Evolutionary conservation across 306 rosid species (phyloP).

Genomic region (Quercus parvula): DNA sequence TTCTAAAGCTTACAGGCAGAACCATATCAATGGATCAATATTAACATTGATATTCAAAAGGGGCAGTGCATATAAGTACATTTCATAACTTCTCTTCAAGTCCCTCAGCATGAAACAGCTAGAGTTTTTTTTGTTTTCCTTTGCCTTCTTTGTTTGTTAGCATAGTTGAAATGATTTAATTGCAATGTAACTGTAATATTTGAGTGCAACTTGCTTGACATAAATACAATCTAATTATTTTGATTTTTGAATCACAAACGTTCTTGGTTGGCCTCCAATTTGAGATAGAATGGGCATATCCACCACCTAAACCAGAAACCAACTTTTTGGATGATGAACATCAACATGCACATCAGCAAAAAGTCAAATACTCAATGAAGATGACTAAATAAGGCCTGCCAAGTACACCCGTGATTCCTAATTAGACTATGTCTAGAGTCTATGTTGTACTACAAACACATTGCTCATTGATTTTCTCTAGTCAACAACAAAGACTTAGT

Average conservation of each 20-base stretch:
- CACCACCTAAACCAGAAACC: not conserved
- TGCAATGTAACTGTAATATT: not conserved
- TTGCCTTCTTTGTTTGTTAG: not conserved
- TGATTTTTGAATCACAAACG: not conserved
- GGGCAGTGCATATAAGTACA: not conserved
- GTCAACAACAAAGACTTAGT: no score
- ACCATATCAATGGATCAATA: not conserved
- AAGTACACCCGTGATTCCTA: not conserved
- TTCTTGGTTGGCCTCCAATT: not conserved
- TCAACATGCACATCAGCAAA: not conserved
- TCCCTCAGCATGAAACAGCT: not conserved
- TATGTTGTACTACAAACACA: not conserved
- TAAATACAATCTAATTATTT: not conserved
- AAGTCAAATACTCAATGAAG: not conserved
- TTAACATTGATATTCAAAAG: not conserved
- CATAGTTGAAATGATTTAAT: not conserved
- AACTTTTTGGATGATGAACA: not conserved
- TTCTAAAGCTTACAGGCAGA: not conserved
- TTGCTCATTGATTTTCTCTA: not conserved
- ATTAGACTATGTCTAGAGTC: not conserved
- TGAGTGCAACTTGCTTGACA: not conserved
- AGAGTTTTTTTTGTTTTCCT: not conserved
- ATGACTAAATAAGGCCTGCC: not conserved
- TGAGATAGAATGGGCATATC: not conserved
- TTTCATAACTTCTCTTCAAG: not conserved